These are phyloP conservation scores for Colletotrichum tamarilloi DNA, from an alignment of 2,329 filamentous ascomycete species.

Conservation along the genomic window DNA sequence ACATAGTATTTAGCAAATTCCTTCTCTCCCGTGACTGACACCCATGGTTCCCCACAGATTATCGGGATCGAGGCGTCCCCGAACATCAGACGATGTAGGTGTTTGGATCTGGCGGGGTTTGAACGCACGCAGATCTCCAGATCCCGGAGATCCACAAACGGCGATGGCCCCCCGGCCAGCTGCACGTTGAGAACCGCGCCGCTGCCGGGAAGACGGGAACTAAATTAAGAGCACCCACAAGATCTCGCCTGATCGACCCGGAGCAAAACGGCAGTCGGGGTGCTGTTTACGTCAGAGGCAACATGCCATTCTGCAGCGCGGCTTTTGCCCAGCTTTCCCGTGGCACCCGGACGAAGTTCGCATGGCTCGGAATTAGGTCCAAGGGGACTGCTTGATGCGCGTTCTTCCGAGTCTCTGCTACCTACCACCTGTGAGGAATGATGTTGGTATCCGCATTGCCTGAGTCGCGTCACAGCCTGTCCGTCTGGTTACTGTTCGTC, in stretches of 20 bases:
- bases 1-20: not conserved
- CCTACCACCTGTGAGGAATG: too few relatives aligned
- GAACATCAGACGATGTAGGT: slow-evolving; percentile 23
- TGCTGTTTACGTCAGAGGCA: slow-evolving; percentile 9
- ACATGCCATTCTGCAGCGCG: slow-evolving; percentile 17
- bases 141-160: slow-evolving; percentile 26
- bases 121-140: slow-evolving; percentile 15
- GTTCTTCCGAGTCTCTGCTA: not conserved
- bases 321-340: slow-evolving; percentile 18
- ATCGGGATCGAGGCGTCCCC: slow-evolving; percentile 8
- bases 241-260: slow-evolving; percentile 17
- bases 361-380: not conserved
- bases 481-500: not conserved
- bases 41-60: not conserved
- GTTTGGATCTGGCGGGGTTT: slow-evolving; percentile 24
- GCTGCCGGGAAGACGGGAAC: slow-evolving; percentile 23
- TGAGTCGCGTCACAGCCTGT: not conserved
- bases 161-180: slow-evolving; percentile 2
- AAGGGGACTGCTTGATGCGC: not conserved
- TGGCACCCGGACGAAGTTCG: slow-evolving; percentile 25
- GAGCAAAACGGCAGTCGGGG: slow-evolving; percentile 7
- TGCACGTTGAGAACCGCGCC: not conserved
- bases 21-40: not conserved
- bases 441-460: not conserved
- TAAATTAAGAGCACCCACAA: slow-evolving; percentile 4